phyloP scores from a whole-genome alignment of 768 basidiomycete species.

The Cyathus striatus region DNA sequence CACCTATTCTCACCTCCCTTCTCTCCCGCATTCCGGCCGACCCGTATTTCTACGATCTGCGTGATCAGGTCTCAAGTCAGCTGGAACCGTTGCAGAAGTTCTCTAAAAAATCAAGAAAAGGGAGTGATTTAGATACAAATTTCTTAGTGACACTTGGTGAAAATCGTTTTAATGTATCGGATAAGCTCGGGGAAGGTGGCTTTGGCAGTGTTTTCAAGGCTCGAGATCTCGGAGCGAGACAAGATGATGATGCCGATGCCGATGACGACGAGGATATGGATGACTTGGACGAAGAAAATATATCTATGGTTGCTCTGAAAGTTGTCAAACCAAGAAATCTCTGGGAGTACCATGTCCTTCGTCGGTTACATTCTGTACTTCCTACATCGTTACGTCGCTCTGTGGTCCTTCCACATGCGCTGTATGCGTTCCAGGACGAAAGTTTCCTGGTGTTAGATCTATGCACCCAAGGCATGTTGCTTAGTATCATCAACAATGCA shows the following conservation, averaged over 20 bases:
- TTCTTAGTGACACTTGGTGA: constrained; percentile 60
- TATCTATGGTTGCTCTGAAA: constrained; percentile 77
- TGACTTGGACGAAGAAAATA: constrained; percentile 48
- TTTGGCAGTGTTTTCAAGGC: constrained; percentile 96
- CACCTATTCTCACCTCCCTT: constrained; percentile 54
- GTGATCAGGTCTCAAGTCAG: constrained; percentile 45
- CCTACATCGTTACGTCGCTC: constrained; percentile 54
- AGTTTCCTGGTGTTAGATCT: constrained; percentile 85
- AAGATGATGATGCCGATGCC: constrained; percentile 41
- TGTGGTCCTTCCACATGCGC: constrained; percentile 68
- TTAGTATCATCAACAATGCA: constrained; percentile 89
- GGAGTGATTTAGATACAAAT: constrained; percentile 31
- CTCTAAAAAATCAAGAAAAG: constrained; percentile 44
- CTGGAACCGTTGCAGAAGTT: constrained; percentile 74
- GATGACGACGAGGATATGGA: constrained; percentile 51
- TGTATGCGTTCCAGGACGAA: constrained; percentile 87
- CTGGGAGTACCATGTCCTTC: constrained; percentile 91
- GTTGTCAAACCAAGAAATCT: constrained; percentile 83
- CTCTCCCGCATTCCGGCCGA: constrained; percentile 62
- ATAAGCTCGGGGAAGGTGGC: constrained; percentile 95
- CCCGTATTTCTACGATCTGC: constrained; percentile 55
- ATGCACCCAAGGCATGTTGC: constrained; percentile 86
- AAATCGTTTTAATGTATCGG: constrained; percentile 62
- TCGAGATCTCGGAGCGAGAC: constrained; percentile 43
- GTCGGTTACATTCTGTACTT: constrained; percentile 70